Evolutionary conservation across 345 rosid species (phyloP), one percentile per base, ranked within the genome.

Genomic region (Psidium friedrichsthalianum): DNA sequence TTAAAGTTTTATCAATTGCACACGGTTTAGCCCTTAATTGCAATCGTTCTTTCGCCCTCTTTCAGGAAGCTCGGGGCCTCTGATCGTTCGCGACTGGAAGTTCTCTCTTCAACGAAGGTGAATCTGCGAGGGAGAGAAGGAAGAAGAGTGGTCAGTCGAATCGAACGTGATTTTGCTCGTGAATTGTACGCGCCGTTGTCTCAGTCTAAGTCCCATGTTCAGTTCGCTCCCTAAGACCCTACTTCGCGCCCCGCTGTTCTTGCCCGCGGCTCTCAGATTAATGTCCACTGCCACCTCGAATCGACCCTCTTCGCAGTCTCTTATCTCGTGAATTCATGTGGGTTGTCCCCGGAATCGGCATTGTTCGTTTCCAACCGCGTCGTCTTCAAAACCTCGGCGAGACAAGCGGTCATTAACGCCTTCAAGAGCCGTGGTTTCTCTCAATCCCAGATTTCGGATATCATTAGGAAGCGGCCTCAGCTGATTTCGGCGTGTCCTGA

Each of bases 341-440:
- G 74, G 74, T 61, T 61, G 21, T 61, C 74, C 74, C 21, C 40
- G 21, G 74, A 61, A 14, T 61, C 74, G 74, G 74, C 74, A 36
- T 29, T 61, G 74, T 61, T 61, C 74, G 74, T 61, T 27, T 88
- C 91, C 36, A 51, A 58, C 13, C 8, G 5, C 44, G 32, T 87
- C 59, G 54, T 42, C 2, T 87, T 88, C 21, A 10, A 51, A 57
- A 86, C 78, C 86, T 61, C 74, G 5, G 82, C 83, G 1, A 90
- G 83, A 14, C 76, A 85, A 59, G 51, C 86, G 11, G 88, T 74
- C 3, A 42, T 89, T 16, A 25, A 20, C 16, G 82, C 84, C 32
- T 86, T 92, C 42, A 83, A 44, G 74, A 49, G 51, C 32, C 85
- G 36, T 15, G 90, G 90, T 15, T 91, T 92, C 83, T 86, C 90